phyloP scores from a whole-genome alignment of 106 monocot genomes.

The Apostasia shenzhenica region DNA sequence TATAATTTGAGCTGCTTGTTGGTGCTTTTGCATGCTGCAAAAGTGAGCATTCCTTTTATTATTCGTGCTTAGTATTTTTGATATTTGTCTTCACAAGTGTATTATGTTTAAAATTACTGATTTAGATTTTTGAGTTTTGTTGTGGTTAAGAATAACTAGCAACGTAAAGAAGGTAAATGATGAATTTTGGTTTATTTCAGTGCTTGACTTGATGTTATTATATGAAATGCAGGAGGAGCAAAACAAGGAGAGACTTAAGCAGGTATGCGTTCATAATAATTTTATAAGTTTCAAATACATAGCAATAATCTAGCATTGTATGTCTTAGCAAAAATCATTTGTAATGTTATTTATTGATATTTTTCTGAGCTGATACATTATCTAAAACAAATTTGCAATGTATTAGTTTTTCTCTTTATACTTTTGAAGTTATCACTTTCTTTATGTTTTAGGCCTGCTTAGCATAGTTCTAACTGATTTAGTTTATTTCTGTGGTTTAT shows the following conservation, averaged over 20 bases:
- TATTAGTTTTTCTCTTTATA: too few species aligned
- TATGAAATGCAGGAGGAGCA: not conserved
- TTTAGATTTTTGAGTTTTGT: not conserved
- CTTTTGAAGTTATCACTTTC: too few species aligned
- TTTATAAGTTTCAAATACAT: not conserved
- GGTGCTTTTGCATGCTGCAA: not conserved
- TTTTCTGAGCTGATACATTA: not conserved
- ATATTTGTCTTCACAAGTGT: not conserved
- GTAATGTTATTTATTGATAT: not conserved
- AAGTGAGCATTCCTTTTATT: not conserved
- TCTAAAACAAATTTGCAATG: too few species aligned
- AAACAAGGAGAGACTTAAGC: conserved; percentile 4
- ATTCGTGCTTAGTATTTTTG: not conserved
- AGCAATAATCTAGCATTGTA: not conserved
- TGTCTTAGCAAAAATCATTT: not conserved
- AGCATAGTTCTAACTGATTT: too few species aligned
- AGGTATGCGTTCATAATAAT: not conserved
- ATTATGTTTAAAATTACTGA: not conserved
- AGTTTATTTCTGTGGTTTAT: too few species aligned
- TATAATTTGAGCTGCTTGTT: not conserved
- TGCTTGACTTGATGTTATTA: conserved; percentile 4
- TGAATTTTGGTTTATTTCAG: not conserved
- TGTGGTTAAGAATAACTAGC: not conserved
- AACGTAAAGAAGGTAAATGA: not conserved
- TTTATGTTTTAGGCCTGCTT: too few species aligned